Evolutionary conservation across 768 basidiomycete genomes (phyloP).

Genomic region (Pisolithus sp.): DNA sequence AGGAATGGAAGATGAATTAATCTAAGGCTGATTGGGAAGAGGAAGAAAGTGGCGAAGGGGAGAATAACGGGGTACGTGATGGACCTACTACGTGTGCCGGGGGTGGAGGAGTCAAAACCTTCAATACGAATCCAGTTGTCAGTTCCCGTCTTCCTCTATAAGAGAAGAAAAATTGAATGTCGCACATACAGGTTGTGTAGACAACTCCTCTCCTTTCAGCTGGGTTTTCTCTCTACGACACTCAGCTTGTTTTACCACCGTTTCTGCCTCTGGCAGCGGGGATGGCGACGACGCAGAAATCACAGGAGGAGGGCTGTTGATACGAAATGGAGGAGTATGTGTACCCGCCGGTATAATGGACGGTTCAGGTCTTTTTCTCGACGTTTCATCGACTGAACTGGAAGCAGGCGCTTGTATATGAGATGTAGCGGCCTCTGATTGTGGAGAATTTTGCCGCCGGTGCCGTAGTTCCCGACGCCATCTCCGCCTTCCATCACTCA

Average conservation of each 20-base stretch:
- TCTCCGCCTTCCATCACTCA: not conserved
- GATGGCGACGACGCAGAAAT: not conserved
- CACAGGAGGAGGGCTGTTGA: not conserved
- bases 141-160: not conserved
- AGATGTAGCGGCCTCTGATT: not conserved
- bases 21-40: not conserved
- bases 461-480: not conserved
- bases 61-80: not conserved
- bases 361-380: no score
- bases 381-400: not conserved
- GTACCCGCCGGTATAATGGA: not conserved
- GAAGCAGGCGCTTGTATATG: not conserved
- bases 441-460: not conserved
- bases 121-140: not conserved
- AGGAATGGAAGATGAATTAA: not conserved
- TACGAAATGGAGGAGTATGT: not conserved
- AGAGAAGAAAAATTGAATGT: not conserved
- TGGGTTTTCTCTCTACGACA: no score
- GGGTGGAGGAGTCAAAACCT: not conserved
- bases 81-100: not conserved
- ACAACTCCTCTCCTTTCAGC: no score
- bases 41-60: not conserved
- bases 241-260: not conserved
- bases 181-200: no score
- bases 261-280: not conserved